Evolutionary conservation across 257 asterid species (phyloP).

Genomic region (Gentiana macrophylla): DNA sequence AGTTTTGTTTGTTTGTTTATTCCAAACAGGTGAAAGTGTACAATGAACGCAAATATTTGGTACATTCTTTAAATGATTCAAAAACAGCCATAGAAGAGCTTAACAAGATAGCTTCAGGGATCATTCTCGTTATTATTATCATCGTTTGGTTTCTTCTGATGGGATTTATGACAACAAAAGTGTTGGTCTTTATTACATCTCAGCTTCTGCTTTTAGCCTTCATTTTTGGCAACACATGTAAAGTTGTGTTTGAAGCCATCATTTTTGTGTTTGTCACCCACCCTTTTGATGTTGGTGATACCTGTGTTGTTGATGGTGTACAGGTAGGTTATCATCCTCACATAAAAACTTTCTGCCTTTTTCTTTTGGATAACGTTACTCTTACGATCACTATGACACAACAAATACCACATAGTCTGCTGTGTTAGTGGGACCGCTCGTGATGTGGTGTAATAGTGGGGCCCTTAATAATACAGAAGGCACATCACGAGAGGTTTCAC

Average conservation of each 20-base stretch:
- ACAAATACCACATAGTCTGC: too few species aligned
- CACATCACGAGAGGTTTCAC: too few species aligned
- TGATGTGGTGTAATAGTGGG: too few species aligned
- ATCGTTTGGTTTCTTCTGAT: conserved; percentile 20
- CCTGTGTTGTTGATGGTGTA: conserved; percentile 18
- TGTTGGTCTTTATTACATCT: conserved; percentile 18
- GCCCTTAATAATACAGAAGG: too few species aligned
- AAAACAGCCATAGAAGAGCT: conserved; percentile 24
- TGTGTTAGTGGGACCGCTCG: too few species aligned
- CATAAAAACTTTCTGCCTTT: not conserved
- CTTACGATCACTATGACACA: too few species aligned
- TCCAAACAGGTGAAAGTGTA: conserved; percentile 14
- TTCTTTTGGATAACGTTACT: not conserved
- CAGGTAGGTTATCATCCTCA: conserved; percentile 17
- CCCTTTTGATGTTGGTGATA: conserved; percentile 23
- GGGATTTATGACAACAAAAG: conserved; percentile 18
- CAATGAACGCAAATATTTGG: conserved; percentile 18
- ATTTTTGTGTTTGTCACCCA: conserved; percentile 16
- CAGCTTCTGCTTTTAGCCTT: conserved; percentile 16
- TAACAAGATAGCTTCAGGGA: conserved; percentile 14
- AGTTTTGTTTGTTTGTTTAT: not conserved
- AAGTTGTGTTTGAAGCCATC: conserved; percentile 14
- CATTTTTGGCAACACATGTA: conserved; percentile 18
- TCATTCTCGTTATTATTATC: conserved; percentile 7
- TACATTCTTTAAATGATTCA: conserved; percentile 17